Percentiles rank a stretch among this genome's conserved stretches.
These are phyloP conservation scores for Lachnellula cervina DNA, from an alignment of 2,329 filamentous ascomycete species.

Conservation along the genomic window DNA sequence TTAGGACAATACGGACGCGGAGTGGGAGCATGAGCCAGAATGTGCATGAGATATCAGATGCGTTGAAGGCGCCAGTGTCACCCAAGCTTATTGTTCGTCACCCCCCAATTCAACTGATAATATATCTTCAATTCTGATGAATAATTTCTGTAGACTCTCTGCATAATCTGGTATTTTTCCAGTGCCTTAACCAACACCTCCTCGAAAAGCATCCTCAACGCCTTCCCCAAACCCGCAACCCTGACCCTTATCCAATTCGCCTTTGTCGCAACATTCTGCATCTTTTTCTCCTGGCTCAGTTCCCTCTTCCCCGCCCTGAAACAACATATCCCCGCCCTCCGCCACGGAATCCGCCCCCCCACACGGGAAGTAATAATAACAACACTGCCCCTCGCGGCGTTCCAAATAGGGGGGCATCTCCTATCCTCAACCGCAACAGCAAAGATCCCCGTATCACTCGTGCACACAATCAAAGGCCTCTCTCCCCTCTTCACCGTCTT, in stretches of 20 bases:
- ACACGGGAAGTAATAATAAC: constrained; percentile 76
- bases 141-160: constrained; percentile 59
- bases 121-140: constrained; percentile 25
- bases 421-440: constrained; percentile 90
- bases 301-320: constrained; percentile 66
- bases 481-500: constrained; percentile 93
- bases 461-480: constrained; percentile 97
- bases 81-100: constrained; percentile 74
- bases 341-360: constrained; percentile 77
- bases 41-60: constrained; percentile 87
- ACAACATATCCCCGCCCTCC: constrained; percentile 69
- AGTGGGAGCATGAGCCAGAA: constrained; percentile 87
- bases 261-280: constrained; percentile 84
- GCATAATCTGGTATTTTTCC: constrained; percentile 88
- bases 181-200: constrained; percentile 96
- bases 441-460: constrained; percentile 91
- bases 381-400: constrained; percentile 85
- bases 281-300: constrained; percentile 73
- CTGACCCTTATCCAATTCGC: constrained; percentile 91
- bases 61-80: constrained; percentile 84
- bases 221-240: constrained; percentile 84
- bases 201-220: constrained; percentile 92
- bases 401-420: constrained; percentile 91
- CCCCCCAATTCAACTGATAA: neutral
- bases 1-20: constrained; percentile 73